These are phyloP conservation scores for Colletotrichum australisinense DNA, from an alignment of 2,329 filamentous ascomycete species.

Conservation along the genomic window DNA sequence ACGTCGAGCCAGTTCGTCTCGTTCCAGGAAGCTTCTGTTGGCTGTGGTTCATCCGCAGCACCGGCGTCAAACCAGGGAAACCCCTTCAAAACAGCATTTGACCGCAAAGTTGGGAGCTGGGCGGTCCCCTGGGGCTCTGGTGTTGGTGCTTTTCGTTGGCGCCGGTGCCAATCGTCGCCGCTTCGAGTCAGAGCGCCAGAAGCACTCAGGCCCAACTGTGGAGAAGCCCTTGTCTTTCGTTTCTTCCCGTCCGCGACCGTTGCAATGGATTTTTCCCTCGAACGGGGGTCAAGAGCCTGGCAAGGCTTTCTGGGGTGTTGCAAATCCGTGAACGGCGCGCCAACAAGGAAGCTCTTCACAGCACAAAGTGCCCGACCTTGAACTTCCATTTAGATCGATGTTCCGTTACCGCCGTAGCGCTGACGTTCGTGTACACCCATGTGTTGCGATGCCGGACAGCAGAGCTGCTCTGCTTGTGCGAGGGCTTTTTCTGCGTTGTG, in stretches of 20 bases:
- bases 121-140: conserved; percentile 8
- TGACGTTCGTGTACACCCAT: conserved; percentile 1
- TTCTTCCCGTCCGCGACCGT: conserved; percentile 36
- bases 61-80: conserved; percentile 8
- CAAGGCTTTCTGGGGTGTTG: not conserved
- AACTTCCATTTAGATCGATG: not conserved
- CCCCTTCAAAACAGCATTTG: conserved; percentile 18
- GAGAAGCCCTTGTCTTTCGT: conserved; percentile 39
- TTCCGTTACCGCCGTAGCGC: not conserved
- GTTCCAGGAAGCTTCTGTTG: conserved; percentile 6
- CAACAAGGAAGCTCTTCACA: not conserved
- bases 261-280: conserved; percentile 18
- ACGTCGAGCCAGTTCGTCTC: conserved; percentile 1
- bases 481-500: not conserved
- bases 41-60: conserved; percentile 16
- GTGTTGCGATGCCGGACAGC: not conserved
- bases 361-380: not conserved
- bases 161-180: conserved; percentile 33
- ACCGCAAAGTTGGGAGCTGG: conserved; percentile 24
- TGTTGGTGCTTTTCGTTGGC: conserved; percentile 19
- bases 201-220: conserved; percentile 52
- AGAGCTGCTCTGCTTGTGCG: not conserved
- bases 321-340: not conserved
- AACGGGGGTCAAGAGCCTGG: conserved; percentile 3
- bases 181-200: conserved; percentile 38